Percentiles rank a stretch among this genome's conserved stretches.
Evolutionary conservation across 805 yeast genomes (phyloP).

Genomic region (Schwanniomyces yamadae): DNA sequence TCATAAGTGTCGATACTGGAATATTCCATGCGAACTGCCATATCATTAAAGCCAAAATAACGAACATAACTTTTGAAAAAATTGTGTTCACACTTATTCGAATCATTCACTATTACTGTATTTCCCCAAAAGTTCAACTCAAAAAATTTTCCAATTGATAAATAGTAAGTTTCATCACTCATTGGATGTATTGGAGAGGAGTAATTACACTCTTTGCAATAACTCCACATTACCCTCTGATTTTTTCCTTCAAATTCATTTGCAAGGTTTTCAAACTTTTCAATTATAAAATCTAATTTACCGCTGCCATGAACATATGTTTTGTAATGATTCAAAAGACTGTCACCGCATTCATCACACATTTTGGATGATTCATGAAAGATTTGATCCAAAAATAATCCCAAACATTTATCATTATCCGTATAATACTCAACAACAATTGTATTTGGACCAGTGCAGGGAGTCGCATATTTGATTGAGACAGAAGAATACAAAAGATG

Average conservation of each 20-base stretch:
- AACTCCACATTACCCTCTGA: slow-evolving; percentile 86
- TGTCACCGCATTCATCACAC: slow-evolving; percentile 81
- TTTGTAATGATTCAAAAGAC: slow-evolving; percentile 70
- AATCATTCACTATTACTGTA: slow-evolving; percentile 19
- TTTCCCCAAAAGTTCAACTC: slow-evolving; percentile 78
- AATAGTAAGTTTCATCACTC: slow-evolving; percentile 85
- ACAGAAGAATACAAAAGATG: slow-evolving; percentile 79
- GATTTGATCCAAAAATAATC: slow-evolving; percentile 80
- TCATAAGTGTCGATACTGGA: slow-evolving; percentile 74
- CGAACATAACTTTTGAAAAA: slow-evolving; percentile 78
- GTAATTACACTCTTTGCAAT: slow-evolving; percentile 74
- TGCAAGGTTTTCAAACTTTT: slow-evolving; percentile 36
- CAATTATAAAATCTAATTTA: slow-evolving; percentile 74
- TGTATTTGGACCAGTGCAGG: slow-evolving; percentile 89
- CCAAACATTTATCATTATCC: slow-evolving; percentile 87
- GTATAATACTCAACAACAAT: slow-evolving; percentile 84
- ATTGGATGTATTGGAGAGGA: slow-evolving; percentile 76
- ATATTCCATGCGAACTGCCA: slow-evolving; percentile 78
- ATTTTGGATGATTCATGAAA: slow-evolving; percentile 62
- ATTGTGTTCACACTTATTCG: slow-evolving; percentile 67
- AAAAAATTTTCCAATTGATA: slow-evolving; percentile 89
- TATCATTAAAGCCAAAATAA: slow-evolving; percentile 77
- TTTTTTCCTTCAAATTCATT: slow-evolving; percentile 24
- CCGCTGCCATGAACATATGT: slow-evolving; percentile 89
- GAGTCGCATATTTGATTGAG: slow-evolving; percentile 79